A percentile compares a stretch with the other conserved stretches of the same genome.
These are phyloP conservation scores for Cyberlindnera maritima DNA, from an alignment of 805 yeast genomes.

Conservation along the genomic window DNA sequence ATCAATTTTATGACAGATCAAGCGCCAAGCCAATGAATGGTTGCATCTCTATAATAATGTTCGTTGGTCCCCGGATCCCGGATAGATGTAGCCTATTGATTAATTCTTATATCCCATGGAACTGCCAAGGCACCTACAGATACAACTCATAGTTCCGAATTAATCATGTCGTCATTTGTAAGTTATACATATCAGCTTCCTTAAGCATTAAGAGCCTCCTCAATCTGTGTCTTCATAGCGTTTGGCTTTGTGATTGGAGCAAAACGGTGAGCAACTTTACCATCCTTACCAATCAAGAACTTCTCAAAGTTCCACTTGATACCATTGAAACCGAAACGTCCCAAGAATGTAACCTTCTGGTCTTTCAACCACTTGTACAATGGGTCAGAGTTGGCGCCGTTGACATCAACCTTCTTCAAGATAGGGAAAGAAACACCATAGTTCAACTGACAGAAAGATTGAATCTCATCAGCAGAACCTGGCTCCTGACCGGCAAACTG, in stretches of 20 bases:
- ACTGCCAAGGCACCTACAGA: too few species aligned
- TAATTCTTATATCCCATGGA: too few species aligned
- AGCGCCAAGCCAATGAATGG: too few species aligned
- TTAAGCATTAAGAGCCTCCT: slow-evolving; percentile 44
- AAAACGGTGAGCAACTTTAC: slow-evolving; percentile 63
- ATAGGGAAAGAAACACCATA: slow-evolving; percentile 93
- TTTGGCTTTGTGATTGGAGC: slow-evolving; percentile 69
- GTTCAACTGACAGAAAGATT: slow-evolving; percentile 70
- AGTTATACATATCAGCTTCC: too few species aligned
- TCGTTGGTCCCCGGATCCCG: too few species aligned
- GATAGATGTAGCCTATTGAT: too few species aligned
- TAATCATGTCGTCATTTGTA: too few species aligned
- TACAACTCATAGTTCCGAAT: too few species aligned
- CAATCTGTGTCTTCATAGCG: slow-evolving; percentile 55
- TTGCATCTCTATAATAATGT: too few species aligned
- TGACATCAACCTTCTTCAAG: slow-evolving; percentile 82
- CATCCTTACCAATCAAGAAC: slow-evolving; percentile 57
- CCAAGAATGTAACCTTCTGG: slow-evolving; percentile 50
- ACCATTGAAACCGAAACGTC: slow-evolving; percentile 55
- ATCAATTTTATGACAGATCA: too few species aligned
- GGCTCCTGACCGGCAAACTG: slow-evolving; percentile 86
- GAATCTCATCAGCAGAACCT: slow-evolving; percentile 65
- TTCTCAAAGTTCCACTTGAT: slow-evolving; percentile 82
- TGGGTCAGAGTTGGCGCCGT: slow-evolving; percentile 78
- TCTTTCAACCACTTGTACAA: slow-evolving; percentile 77